These are phyloP conservation scores for Keithomyces neogunnii DNA, from an alignment of 2,329 filamentous ascomycete species.

Conservation along the genomic window DNA sequence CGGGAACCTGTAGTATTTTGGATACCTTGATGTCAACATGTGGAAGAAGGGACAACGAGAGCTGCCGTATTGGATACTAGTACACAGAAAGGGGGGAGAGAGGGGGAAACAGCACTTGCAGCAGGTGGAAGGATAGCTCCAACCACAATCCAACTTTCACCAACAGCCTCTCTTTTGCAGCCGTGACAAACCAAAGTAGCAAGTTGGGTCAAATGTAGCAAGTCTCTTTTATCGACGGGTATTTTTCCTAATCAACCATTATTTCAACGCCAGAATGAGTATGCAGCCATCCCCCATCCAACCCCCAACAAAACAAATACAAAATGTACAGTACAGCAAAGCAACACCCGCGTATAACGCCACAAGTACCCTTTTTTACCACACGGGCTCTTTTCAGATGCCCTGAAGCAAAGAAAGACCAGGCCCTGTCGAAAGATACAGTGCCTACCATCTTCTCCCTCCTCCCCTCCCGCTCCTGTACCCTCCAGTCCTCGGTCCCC, in stretches of 20 bases:
- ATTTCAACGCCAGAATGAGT: background rate
- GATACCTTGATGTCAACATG: background rate
- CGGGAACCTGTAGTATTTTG: background rate
- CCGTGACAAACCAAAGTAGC: background rate
- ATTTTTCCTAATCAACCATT: background rate
- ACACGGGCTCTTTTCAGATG: background rate
- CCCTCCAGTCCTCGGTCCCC: conserved; percentile 46
- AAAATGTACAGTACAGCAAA: background rate
- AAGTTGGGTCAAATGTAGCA: background rate
- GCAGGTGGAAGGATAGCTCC: background rate
- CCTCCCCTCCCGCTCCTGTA: conserved; percentile 41
- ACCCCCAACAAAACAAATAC: background rate
- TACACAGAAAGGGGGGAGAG: background rate
- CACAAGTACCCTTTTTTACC: background rate
- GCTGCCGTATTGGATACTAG: background rate
- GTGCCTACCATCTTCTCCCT: conserved; percentile 10
- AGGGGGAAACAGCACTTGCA: no score
- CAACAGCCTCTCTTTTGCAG: background rate
- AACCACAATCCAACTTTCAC: background rate
- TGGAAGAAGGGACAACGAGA: background rate
- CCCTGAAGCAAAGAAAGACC: background rate
- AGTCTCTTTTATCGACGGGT: background rate
- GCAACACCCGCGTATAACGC: background rate
- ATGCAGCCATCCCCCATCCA: background rate
- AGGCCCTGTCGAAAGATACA: background rate